Evolutionary conservation across 768 basidiomycete species (phyloP).

Genomic region (Termitomyces sp.): DNA sequence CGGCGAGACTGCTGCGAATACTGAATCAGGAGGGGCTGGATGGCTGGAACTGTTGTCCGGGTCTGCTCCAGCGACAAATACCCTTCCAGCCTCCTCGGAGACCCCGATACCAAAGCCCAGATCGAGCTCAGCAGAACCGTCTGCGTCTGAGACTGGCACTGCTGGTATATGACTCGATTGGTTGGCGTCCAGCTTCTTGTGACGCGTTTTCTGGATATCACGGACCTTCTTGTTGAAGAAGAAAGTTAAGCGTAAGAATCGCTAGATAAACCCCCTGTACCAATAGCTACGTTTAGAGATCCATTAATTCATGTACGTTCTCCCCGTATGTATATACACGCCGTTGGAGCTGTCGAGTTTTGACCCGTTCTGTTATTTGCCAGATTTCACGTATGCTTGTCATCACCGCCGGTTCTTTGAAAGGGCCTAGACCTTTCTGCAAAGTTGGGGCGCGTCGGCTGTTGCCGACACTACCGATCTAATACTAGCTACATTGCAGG

Average conservation of each 20-base stretch:
- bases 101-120: background rate
- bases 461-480: too few relatives aligned
- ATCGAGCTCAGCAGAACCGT: background rate
- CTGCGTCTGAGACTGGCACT: background rate
- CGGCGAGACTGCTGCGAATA: background rate
- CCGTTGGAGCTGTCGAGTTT: background rate
- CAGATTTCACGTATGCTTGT: too few relatives aligned
- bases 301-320: slow-evolving; percentile 1
- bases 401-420: too few relatives aligned
- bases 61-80: background rate
- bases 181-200: background rate
- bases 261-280: background rate
- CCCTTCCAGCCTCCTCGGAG: background rate
- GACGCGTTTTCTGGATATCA: background rate
- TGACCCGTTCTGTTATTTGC: background rate
- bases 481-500: too few relatives aligned
- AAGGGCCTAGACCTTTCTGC: too few relatives aligned
- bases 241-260: background rate
- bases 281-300: background rate
- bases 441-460: too few relatives aligned
- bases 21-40: background rate
- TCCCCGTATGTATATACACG: background rate
- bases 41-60: slow-evolving; percentile 13
- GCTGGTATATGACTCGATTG: background rate
- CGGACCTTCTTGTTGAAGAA: background rate